A percentile compares a stretch with the other conserved stretches of the same genome.
These are phyloP conservation scores for Schwanniomyces yamadae DNA, from an alignment of 805 yeast species.

Conservation along the genomic window DNA sequence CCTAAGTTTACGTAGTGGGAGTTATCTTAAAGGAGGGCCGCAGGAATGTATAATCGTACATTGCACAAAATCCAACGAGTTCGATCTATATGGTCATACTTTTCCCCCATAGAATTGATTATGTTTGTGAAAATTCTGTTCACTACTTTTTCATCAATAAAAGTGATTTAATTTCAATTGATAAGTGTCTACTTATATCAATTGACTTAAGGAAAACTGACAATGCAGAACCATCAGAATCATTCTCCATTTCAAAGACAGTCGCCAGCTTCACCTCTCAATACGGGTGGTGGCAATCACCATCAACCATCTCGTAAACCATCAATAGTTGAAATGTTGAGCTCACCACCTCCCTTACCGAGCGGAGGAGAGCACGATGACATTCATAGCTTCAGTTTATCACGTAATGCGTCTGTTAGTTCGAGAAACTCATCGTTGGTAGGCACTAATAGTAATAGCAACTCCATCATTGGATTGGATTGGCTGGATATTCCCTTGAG, in stretches of 20 bases:
- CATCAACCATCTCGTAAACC: slow-evolving; percentile 43
- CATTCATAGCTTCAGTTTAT: slow-evolving; percentile 37
- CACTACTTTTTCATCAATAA: too few relatives aligned
- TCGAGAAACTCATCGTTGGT: slow-evolving; percentile 22
- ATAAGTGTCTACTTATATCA: neutral
- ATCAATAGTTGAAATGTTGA: slow-evolving; percentile 70
- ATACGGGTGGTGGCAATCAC: slow-evolving; percentile 5
- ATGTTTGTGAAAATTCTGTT: too few relatives aligned
- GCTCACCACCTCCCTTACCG: slow-evolving; percentile 73
- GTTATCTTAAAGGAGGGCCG: too few relatives aligned
- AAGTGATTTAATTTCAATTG: too few relatives aligned
- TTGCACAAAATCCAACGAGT: too few relatives aligned
- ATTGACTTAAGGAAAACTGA: slow-evolving; percentile 3
- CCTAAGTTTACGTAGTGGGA: too few relatives aligned
- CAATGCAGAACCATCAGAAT: slow-evolving; percentile 16
- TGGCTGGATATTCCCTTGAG: slow-evolving; percentile 74
- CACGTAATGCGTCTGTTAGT: slow-evolving; percentile 33
- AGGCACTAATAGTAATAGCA: slow-evolving; percentile 7
- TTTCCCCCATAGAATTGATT: too few relatives aligned
- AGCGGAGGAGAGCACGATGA: slow-evolving; percentile 38
- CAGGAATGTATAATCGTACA: too few relatives aligned
- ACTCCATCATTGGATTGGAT: slow-evolving; percentile 31
- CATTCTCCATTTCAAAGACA: slow-evolving; percentile 17
- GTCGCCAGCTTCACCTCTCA: slow-evolving; percentile 14
- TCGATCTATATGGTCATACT: slow-evolving; percentile 8